Evolutionary conservation across 352 stramenopile genomes (phyloP), one percentile per base, ranked within the genome.

Genomic region (Phytophthora pistaciae): DNA sequence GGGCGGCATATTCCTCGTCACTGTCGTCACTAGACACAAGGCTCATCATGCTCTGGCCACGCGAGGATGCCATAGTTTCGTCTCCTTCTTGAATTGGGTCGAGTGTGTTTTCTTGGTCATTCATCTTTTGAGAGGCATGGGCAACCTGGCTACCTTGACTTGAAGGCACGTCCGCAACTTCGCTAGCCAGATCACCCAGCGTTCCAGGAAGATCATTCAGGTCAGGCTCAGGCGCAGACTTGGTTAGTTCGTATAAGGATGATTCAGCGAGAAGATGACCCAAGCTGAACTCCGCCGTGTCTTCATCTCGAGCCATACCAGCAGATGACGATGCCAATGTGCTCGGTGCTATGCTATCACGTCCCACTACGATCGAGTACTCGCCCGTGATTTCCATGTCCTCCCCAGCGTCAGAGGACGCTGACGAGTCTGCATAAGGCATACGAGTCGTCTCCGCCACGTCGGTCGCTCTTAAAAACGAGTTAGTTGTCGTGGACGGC

Each of bases 311-410:
- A 16, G 59, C 53, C 36, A 68, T 4, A 66, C 25, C 52, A 48
- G 25, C 33, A 46, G 48, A 59, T 64, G 13, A 67, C 31, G 11
- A 46, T 7, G 29, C 49, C 29, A 50, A 66, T 54, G 66, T 67
- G 60, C n/a, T 36, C 9, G 16, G 50, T 40, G 31, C 42, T 23
- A 64, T 52, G 27, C 11, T 65, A 6, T 67, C 56, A 18, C 52
- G 72, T 10, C 64, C 60, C 27, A 78, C 31, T 8, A 74, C 56
- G 9, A 75, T 63, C 5, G 81, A 84, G 62, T 90, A 94, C 25
- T 96, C 90, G 4, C 87, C 90, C 1, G 90, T 95, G 58, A 96
- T 91, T 31, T 96, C 90, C 87, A 96, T 96, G 55, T 96, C 90
- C 58, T 96, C 90, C 3, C 84, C 85, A 49, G 84, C 83, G 56